phyloP scores from a whole-genome alignment of 352 stramenopile genomes.

The Globisporangium canariense region DNA sequence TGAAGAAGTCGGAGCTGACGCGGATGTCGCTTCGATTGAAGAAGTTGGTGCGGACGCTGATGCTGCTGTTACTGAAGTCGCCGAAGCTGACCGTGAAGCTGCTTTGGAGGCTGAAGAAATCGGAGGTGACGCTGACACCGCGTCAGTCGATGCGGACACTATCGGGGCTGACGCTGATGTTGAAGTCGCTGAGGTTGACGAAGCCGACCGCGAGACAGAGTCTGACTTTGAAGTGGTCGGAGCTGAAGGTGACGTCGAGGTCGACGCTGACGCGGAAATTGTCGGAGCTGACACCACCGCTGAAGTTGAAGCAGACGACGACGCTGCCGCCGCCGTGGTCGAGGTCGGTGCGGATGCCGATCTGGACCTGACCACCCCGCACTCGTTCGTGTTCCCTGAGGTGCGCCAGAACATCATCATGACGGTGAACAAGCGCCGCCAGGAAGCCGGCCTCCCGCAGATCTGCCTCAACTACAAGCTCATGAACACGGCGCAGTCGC shows the following conservation, averaged over 20 bases:
- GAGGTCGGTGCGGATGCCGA: constrained; percentile 9
- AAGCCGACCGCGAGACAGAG: not conserved
- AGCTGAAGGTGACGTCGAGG: not conserved
- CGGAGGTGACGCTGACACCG: not conserved
- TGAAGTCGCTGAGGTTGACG: not conserved
- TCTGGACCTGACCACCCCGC: not conserved
- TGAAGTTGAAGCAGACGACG: constrained; percentile 3
- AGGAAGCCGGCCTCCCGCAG: constrained; percentile 3
- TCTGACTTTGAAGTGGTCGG: not conserved
- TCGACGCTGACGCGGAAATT: not conserved
- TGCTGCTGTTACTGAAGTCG: not conserved
- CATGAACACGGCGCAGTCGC: constrained; percentile 22
- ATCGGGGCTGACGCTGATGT: not conserved
- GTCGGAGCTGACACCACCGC: not conserved
- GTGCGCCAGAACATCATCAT: constrained; percentile 16
- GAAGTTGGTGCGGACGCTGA: too few species aligned
- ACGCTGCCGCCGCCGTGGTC: not conserved
- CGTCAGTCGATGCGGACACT: not conserved
- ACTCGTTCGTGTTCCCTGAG: constrained; percentile 5
- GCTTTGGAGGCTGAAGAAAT: not conserved
- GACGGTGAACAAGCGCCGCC: constrained; percentile 11
- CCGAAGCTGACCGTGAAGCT: not conserved
- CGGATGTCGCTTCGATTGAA: not conserved
- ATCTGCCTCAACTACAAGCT: constrained; percentile 24
- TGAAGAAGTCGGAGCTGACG: not conserved